Evolutionary conservation across 495 filamentous ascomycete genomes (phyloP), one percentile per base, ranked within the genome.

Genomic region (Penicillium lagena): DNA sequence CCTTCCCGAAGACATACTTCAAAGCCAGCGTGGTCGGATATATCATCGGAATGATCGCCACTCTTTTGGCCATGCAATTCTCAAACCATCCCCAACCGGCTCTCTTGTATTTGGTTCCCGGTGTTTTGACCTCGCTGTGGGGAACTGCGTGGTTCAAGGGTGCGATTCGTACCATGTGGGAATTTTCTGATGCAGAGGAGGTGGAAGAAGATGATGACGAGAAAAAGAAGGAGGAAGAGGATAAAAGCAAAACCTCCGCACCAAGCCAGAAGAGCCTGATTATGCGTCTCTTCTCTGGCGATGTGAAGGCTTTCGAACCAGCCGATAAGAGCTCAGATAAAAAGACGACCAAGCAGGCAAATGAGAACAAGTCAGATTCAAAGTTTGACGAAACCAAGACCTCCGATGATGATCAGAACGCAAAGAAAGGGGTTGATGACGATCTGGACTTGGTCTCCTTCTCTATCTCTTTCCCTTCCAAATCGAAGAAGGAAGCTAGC

Each of bases 1-100:
- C 34, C 15, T 98, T 98, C 50, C 78, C 83, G 8, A 97, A 95
- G 59, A 75, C 82, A 1, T 98, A 97, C 59, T 98, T 98, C 66
- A 78, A 81, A 42, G 84, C 90, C 9, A 78, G 82, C 14, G 31
- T 97, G 35, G 50, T 77, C 8, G 93, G 94, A 1, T 98, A 98
- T 62, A 45, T 86, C 1, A 12, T 82, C 12, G 90, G 87, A 4
- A 89, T 97, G 86, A 30, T 90, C 6, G 63, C 72, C 7, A 96
- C 91, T 1, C 59, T 96, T 28, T 67, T 72, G 1, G 84, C 89
- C 30, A 86, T 97, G 72, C 73, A 90, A 29, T 67, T 85, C 14
- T 90, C 75, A 45, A 73, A 82, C 30, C 89, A 93, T 49, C 86
- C 86, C 9, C 93, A 98, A 52, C 93, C 93, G 1, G 93, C 93